phyloP scores from a whole-genome alignment of 2,329 filamentous ascomycete species.

The Cladosporium halotolerans region DNA sequence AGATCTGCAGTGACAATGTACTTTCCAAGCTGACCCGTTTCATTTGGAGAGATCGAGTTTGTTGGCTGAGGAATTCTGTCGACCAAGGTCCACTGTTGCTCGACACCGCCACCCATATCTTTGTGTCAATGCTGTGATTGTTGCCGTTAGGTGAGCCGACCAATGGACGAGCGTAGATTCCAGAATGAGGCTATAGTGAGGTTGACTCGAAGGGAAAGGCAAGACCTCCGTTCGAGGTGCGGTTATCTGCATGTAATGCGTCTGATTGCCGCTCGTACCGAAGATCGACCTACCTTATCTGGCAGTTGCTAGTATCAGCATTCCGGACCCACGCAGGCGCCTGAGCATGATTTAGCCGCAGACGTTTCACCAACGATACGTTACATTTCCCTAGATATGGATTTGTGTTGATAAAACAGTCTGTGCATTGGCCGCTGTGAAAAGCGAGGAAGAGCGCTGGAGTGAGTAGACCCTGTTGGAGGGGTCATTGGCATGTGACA shows the following conservation, averaged over 20 bases:
- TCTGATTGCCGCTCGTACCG: not conserved
- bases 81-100: not conserved
- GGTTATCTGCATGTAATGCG: not conserved
- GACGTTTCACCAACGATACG: too few species aligned
- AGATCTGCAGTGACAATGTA: constrained; percentile 25
- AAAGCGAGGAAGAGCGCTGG: too few species aligned
- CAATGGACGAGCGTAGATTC: not conserved
- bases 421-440: too few species aligned
- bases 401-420: too few species aligned
- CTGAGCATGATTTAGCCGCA: too few species aligned
- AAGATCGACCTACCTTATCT: not conserved
- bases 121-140: not conserved
- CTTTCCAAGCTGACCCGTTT: not conserved
- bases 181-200: not conserved
- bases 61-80: not conserved
- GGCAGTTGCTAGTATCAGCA: not conserved
- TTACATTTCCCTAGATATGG: too few species aligned
- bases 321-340: too few species aligned
- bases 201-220: not conserved
- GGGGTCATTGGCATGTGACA: too few species aligned
- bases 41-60: not conserved
- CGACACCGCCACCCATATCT: not conserved
- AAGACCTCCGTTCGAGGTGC: not conserved
- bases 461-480: too few species aligned
- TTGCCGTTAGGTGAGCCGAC: not conserved